Conservation (phyloP, 441 rosid species). For the Manihot esculenta region DNA sequence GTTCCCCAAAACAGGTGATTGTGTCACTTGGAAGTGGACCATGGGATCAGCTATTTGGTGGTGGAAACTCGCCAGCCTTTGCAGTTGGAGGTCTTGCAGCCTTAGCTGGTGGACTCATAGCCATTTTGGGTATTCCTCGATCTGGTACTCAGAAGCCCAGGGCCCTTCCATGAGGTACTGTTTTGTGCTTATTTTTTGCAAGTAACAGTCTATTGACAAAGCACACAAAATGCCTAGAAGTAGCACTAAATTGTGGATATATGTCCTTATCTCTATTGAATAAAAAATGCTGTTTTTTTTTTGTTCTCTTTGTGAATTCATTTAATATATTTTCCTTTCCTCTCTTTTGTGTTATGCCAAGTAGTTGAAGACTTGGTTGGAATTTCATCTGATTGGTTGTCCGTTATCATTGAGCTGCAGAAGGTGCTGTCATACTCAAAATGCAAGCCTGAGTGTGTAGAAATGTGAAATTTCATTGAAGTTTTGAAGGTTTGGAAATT, state of each 20-base stretch:
- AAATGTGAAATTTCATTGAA: conserved; percentile 8
- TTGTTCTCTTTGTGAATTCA: conserved; percentile 10
- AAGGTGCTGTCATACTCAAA: conserved; percentile 16
- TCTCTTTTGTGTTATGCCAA: conserved; percentile 15
- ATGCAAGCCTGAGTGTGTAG: conserved; percentile 5
- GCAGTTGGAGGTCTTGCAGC: conserved; percentile 80
- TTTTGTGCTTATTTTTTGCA: conserved; percentile 28
- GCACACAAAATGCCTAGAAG: conserved; percentile 14
- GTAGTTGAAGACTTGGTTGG: conserved; percentile 16
- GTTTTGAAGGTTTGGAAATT: conserved; percentile 17
- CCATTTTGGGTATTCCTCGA: conserved; percentile 88
- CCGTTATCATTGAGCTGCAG: conserved; percentile 2
- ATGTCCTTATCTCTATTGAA: conserved; percentile 22
- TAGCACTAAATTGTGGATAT: conserved; percentile 29
- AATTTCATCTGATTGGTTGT: conserved; percentile 15
- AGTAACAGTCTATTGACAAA: conserved; percentile 13
- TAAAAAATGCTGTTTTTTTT: conserved; percentile 19
- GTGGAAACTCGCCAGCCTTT: conserved; percentile 91
- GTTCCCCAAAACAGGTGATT: conserved; percentile 47
- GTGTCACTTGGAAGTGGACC: conserved; percentile 94
- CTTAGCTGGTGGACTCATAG: conserved; percentile 65
- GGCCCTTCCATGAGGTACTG: conserved; percentile 55
- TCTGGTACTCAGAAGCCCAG: conserved; percentile 62
- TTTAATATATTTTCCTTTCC: not conserved
- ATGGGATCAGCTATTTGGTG: conserved; percentile 97